Conservation (phyloP, 176 grass and related monocot species). For the Phoenix roebelenii region DNA sequence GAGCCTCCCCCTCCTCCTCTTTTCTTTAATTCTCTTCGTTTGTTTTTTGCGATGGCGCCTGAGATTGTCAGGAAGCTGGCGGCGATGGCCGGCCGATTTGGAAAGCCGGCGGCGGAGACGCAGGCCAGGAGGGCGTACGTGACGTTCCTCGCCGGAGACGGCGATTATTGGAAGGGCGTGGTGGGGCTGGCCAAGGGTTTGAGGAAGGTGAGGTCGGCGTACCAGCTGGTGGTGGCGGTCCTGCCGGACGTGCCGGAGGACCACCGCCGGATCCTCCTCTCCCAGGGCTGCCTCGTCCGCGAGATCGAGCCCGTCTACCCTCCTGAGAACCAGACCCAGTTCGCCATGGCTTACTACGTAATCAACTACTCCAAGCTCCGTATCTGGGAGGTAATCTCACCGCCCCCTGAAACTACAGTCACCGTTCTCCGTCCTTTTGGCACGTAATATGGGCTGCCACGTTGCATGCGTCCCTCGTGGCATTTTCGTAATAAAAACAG, state of each 20-base stretch:
- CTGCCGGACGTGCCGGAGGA: slow-evolving; percentile 56
- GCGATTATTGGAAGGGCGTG: slow-evolving; percentile 75
- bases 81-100: too few relatives aligned
- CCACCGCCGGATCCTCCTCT: slow-evolving; percentile 27
- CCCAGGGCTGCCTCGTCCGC: slow-evolving; percentile 57
- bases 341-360: slow-evolving; percentile 87
- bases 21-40: too few relatives aligned
- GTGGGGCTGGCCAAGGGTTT: slow-evolving; percentile 71
- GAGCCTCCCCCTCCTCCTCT: too few relatives aligned
- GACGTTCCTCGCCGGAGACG: slow-evolving; percentile 63
- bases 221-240: slow-evolving; percentile 68
- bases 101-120: background rate
- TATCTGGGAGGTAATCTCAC: slow-evolving; percentile 58
- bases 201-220: slow-evolving; percentile 28
- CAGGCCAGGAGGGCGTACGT: slow-evolving; percentile 37
- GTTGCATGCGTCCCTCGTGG: too few relatives aligned
- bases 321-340: slow-evolving; percentile 54
- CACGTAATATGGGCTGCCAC: too few relatives aligned
- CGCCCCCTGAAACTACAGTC: too few relatives aligned
- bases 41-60: too few relatives aligned
- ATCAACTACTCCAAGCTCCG: slow-evolving; percentile 98
- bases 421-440: too few relatives aligned
- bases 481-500: too few relatives aligned
- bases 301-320: slow-evolving; percentile 67
- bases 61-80: too few relatives aligned